Evolutionary conservation across 1,139 yeast genomes (phyloP).

Genomic region (Pichia kudriavzevii): DNA sequence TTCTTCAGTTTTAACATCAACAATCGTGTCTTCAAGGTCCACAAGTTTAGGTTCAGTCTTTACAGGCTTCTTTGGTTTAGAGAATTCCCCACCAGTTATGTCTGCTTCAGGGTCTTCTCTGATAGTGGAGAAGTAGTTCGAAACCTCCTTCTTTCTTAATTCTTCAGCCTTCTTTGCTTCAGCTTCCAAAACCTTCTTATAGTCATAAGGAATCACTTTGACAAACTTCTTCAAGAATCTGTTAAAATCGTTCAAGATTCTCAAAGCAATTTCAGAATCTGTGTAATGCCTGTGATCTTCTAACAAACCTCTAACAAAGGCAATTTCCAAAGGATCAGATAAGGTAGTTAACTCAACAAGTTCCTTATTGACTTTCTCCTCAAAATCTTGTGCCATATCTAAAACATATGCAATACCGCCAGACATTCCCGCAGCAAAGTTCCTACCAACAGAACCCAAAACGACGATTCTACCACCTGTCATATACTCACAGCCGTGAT

Average conservation of each 20-base stretch:
- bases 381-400: slow-evolving; percentile 90
- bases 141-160: slow-evolving; percentile 53
- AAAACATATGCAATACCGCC: slow-evolving; percentile 98
- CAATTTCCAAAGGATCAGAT: slow-evolving; percentile 86
- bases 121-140: slow-evolving; percentile 57
- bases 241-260: slow-evolving; percentile 78
- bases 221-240: slow-evolving; percentile 83
- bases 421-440: slow-evolving; percentile 98
- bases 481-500: slow-evolving; percentile 99
- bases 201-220: slow-evolving; percentile 87
- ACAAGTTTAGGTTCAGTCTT: slow-evolving; percentile 73
- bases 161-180: slow-evolving; percentile 64
- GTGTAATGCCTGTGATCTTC: slow-evolving; percentile 96
- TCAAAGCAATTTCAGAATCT: slow-evolving; percentile 81
- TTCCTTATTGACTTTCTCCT: slow-evolving; percentile 69
- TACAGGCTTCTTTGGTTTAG: slow-evolving; percentile 34
- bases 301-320: slow-evolving; percentile 84
- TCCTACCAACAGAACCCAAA: slow-evolving; percentile 85
- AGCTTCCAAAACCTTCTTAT: slow-evolving; percentile 78
- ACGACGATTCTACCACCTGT: slow-evolving; percentile 98
- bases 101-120: slow-evolving; percentile 80
- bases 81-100: slow-evolving; percentile 78
- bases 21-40: slow-evolving; percentile 84
- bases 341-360: slow-evolving; percentile 75
- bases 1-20: slow-evolving; percentile 59